Evolutionary conservation across 768 basidiomycete species (phyloP).

Genomic region (Amanita polypyramis): DNA sequence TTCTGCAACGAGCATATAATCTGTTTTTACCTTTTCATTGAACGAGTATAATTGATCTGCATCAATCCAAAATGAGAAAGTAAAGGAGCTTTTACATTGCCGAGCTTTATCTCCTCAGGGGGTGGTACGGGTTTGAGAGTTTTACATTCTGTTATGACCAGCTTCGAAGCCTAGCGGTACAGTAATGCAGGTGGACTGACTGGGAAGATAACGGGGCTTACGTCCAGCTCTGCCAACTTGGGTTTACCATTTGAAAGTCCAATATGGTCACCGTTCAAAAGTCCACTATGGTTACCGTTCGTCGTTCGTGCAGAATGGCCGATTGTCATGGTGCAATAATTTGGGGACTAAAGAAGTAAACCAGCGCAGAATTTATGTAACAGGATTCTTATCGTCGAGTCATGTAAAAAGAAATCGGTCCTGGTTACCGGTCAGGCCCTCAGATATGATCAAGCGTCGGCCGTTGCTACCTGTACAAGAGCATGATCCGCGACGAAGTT

Average conservation of each 20-base stretch:
- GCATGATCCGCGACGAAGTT: no score
- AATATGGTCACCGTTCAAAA: background rate
- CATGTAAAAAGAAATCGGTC: no score
- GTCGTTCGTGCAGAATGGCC: background rate
- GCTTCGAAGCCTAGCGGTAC: conserved; percentile 37
- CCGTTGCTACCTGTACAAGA: no score
- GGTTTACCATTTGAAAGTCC: background rate
- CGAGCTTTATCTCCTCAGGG: conserved; percentile 41
- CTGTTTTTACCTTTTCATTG: conserved; percentile 40
- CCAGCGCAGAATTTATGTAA: no score
- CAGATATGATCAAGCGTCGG: no score
- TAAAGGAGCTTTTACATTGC: conserved; percentile 31
- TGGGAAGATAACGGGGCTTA: conserved; percentile 2
- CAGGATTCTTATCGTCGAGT: background rate
- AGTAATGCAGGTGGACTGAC: background rate
- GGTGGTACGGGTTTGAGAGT: conserved; percentile 40
- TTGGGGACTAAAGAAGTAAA: background rate
- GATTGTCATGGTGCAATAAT: background rate
- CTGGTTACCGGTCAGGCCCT: no score
- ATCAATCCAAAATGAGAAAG: background rate
- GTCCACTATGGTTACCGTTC: background rate
- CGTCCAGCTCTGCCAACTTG: conserved; percentile 12
- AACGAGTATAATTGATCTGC: conserved; percentile 3
- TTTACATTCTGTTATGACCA: conserved; percentile 36
- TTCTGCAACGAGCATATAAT: conserved; percentile 70